Conservation (phyloP, 2,329 filamentous ascomycete genomes). For the Pochonia chlamydosporia region DNA sequence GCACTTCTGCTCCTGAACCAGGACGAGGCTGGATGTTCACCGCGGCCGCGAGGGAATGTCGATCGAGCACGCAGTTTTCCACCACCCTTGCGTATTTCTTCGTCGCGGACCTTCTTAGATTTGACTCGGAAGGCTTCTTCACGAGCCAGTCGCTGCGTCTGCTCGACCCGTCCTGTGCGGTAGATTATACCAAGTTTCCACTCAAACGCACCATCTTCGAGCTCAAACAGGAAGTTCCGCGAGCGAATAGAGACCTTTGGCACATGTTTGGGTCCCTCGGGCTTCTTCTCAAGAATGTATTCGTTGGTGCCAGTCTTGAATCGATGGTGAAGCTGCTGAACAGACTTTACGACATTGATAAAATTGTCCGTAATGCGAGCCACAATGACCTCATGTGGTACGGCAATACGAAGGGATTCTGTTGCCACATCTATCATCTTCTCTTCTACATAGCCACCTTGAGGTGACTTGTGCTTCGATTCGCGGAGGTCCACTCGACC, state of each 20-base stretch:
- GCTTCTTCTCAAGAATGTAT: constrained; percentile 78
- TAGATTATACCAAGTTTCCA: constrained; percentile 97
- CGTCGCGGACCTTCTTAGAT: constrained; percentile 73
- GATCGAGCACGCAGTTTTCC: constrained; percentile 52
- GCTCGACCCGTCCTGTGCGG: constrained; percentile 79
- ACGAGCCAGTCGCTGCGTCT: constrained; percentile 81
- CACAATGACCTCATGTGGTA: constrained; percentile 87
- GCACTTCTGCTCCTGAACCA: constrained; percentile 51
- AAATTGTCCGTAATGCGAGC: constrained; percentile 92
- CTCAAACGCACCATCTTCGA: constrained; percentile 95
- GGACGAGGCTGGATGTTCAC: constrained; percentile 23
- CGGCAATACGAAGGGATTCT: constrained; percentile 79
- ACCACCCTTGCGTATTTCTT: constrained; percentile 51
- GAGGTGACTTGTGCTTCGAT: constrained; percentile 60
- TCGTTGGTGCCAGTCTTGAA: constrained; percentile 85
- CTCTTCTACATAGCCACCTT: constrained; percentile 58
- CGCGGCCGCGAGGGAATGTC: constrained; percentile 32
- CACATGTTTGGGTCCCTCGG: constrained; percentile 79
- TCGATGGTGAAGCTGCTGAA: constrained; percentile 85
- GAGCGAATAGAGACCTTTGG: constrained; percentile 80
- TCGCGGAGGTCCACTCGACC: constrained; percentile 76
- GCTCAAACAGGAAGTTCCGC: constrained; percentile 78
- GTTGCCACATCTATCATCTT: constrained; percentile 77
- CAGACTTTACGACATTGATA: constrained; percentile 79
- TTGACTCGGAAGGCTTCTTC: constrained; percentile 89